Percentiles rank a stretch among this genome's conserved stretches.
These are phyloP conservation scores for Lipomyces starkeyi DNA, from an alignment of 805 yeast species.

Conservation along the genomic window DNA sequence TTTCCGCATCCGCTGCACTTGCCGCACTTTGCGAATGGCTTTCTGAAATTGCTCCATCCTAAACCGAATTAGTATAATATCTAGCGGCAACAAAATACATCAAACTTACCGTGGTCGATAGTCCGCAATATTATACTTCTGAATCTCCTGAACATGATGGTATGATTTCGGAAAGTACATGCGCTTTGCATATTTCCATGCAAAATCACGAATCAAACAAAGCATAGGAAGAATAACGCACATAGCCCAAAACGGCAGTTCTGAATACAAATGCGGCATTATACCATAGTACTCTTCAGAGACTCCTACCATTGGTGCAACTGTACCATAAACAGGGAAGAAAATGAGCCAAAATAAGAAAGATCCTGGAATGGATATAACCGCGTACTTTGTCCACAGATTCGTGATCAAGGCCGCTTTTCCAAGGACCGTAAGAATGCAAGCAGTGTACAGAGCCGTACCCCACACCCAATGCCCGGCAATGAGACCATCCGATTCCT, in stretches of 20 bases:
- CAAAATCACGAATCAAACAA: slow-evolving; percentile 83
- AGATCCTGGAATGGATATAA: slow-evolving; percentile 95
- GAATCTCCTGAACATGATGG: slow-evolving; percentile 96
- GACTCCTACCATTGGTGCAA: slow-evolving; percentile 83
- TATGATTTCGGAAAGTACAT: slow-evolving; percentile 90
- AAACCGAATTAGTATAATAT: not conserved
- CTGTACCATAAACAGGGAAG: slow-evolving; percentile 82
- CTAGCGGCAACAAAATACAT: not conserved
- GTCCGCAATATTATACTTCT: slow-evolving; percentile 90
- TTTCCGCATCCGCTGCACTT: slow-evolving; percentile 96
- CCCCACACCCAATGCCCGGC: slow-evolving; percentile 97
- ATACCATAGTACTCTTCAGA: slow-evolving; percentile 87
- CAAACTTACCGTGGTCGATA: slow-evolving; percentile 73
- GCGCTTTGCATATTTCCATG: slow-evolving; percentile 94
- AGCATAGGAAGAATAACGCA: slow-evolving; percentile 73
- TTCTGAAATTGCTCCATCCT: slow-evolving; percentile 90
- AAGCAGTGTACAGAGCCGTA: slow-evolving; percentile 82
- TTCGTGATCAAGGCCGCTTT: slow-evolving; percentile 93
- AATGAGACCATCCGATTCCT: slow-evolving; percentile 64
- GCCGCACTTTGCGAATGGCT: slow-evolving; percentile 96
- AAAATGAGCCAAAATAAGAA: slow-evolving; percentile 79
- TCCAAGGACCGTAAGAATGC: slow-evolving; percentile 87
- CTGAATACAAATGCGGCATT: slow-evolving; percentile 73
- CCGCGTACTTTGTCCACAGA: slow-evolving; percentile 92
- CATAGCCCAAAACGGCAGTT: slow-evolving; percentile 83